Conservation (phyloP, 1,284 basidiomycete species). For the Boletus putidus region DNA sequence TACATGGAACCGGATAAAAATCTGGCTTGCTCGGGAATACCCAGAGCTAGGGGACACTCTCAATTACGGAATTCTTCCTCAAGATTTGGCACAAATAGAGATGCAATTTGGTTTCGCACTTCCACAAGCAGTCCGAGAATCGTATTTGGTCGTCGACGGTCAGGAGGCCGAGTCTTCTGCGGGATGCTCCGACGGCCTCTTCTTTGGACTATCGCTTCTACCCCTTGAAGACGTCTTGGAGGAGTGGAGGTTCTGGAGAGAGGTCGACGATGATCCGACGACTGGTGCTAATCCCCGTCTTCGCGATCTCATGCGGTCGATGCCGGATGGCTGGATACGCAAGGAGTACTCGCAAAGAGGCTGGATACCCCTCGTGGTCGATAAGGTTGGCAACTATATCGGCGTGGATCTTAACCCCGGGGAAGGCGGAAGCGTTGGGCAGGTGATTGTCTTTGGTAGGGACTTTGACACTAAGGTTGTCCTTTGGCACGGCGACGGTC, state of each 20-base stretch:
- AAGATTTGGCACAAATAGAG: slow-evolving; percentile 76
- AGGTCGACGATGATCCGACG: slow-evolving; percentile 81
- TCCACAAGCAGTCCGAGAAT: slow-evolving; percentile 79
- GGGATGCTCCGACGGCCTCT: slow-evolving; percentile 83
- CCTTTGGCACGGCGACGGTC: slow-evolving; percentile 87
- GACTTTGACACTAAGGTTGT: slow-evolving; percentile 99
- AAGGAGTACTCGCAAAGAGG: slow-evolving; percentile 89
- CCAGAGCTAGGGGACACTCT: slow-evolving; percentile 90
- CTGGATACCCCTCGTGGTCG: slow-evolving; percentile 94
- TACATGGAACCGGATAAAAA: slow-evolving; percentile 79
- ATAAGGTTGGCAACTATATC: slow-evolving; percentile 95
- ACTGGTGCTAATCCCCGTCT: slow-evolving; percentile 76
- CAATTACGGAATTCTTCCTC: slow-evolving; percentile 79
- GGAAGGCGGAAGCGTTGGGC: slow-evolving; percentile 75
- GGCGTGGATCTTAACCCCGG: slow-evolving; percentile 93
- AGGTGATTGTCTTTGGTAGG: slow-evolving; percentile 96
- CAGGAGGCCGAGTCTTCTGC: slow-evolving; percentile 86
- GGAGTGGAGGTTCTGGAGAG: slow-evolving; percentile 93
- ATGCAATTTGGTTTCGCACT: slow-evolving; percentile 79
- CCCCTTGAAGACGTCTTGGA: slow-evolving; percentile 88
- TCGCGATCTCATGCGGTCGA: slow-evolving; percentile 79
- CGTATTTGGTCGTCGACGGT: slow-evolving; percentile 79
- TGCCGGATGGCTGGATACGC: slow-evolving; percentile 91
- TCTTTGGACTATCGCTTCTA: slow-evolving; percentile 82
- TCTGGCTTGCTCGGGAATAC: slow-evolving; percentile 77